Evolutionary conservation across 805 yeast species (phyloP), one percentile per base, ranked within the genome.

Genomic region (Barnettozyma siamensis): DNA sequence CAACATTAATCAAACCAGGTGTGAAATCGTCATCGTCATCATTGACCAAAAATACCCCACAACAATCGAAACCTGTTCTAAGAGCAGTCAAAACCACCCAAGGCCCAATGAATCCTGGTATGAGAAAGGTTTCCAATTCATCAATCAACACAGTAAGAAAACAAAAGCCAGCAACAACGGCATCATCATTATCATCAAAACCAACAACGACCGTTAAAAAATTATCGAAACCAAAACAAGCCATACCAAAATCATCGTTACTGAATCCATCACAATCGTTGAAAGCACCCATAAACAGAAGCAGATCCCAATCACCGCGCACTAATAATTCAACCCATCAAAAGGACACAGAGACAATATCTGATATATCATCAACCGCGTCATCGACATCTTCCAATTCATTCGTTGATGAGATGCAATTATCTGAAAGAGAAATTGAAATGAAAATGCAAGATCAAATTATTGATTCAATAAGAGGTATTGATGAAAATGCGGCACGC

Each of bases 401-500:
- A 5, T 35, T 40, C 17, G 49, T 42, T 26, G 52, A 51, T 20
- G 59, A 54, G 35, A 40, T 44, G 42, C 50, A 53, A 23, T 42
- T 58, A 18, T 46, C 55, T 15, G 63, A 58, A 40, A 49, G 53
- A 36, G 59, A 56, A 33, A 33, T 54, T 3, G 51, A 56, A 32
- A 57, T 52, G n/a, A 55, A 55, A 38, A 54, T 57, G 54, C 54
- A 52, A 40, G 56, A 65, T 20, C 58, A 60, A 34, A 59, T 68
- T 15, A 59, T 66, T 40, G 57, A 58, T 15, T 54, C 58, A 2
- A 49, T 67, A 10, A 63, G 61, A 28, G 97, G 97, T 6, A 85
- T 89, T 7, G 97, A 91, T 59, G 77, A 75, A 34, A 52, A 55
- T 9, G 83, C 95, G 0, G 95, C 95, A 5, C 74, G 75, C 48